Evolutionary conservation across 176 grass and related monocot species (phyloP), one percentile per base, ranked within the genome.

Genomic region (Hsuehochloa calcarea): DNA sequence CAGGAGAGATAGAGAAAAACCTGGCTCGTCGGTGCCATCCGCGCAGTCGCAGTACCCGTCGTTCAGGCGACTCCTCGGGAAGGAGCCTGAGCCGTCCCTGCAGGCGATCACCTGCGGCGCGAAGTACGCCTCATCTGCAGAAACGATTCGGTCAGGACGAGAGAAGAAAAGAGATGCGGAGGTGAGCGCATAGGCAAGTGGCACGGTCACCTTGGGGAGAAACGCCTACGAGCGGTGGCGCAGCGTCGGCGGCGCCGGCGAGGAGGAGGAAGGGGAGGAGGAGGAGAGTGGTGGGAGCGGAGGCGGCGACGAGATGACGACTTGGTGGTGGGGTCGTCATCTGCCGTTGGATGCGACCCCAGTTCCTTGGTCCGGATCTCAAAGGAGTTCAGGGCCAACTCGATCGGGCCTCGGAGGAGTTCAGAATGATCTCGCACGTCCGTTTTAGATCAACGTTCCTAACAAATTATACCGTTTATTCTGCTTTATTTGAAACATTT

Each of bases 21-120:
- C 96, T 70, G 93, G 91, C 74, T 98, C 96, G 20, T 98, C 96
- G 14, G 96, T 98, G 34, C 93, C 96, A 86, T 98, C 96, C 37
- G 60, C 68, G 49, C 96, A 98, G 82, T 98, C 96, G 68, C 91
- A 94, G 87, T 85, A 98, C 5, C 89, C 91, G 72, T 98, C 96
- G 75, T 95, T 95, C 73, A 95, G 85, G 35, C 78, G 91, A 69
- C 82, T 89, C 87, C 56, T 95, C 29, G 89, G 51, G 80, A 98
- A 98, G 43, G 84, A 92, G 27, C 87, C 87, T 44, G 88, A 90
- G 56, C 96, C 93, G 16, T 98, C 93, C 81, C 89, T 93, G 90
- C 96, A 98, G 63, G 77, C 74, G 51, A 98, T 98, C 74, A 95
- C 87, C 83, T 73, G 52, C 44, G 87, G 74, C 68, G 85, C 66